Conservation (phyloP, 352 stramenopile species). For the Phytophthora niederhauseri region DNA sequence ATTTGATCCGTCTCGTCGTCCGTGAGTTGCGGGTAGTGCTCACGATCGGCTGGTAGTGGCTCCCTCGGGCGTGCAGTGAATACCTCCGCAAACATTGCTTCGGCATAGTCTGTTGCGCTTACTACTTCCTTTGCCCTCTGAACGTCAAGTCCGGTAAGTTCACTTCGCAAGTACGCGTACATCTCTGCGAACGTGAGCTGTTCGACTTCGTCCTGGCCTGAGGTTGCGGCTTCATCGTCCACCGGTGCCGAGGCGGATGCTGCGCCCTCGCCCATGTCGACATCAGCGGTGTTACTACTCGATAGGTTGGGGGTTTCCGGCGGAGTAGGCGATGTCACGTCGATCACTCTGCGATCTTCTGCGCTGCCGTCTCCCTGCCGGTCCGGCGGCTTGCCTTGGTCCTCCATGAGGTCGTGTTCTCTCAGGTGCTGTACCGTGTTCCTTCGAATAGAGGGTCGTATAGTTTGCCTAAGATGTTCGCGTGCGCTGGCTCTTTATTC, state of each 20-base stretch:
- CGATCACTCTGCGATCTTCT: too few species aligned
- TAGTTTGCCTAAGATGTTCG: neutral
- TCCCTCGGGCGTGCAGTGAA: neutral
- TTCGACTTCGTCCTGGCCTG: too few species aligned
- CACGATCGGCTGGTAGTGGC: neutral
- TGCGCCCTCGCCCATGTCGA: too few species aligned
- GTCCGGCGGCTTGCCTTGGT: neutral
- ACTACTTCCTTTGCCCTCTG: neutral
- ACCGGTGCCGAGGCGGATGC: too few species aligned
- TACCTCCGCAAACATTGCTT: neutral
- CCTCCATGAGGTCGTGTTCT: neutral
- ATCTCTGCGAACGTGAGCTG: too few species aligned
- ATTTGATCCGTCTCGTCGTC: neutral
- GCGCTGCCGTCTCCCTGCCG: too few species aligned
- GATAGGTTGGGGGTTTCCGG: too few species aligned
- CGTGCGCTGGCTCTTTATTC: neutral
- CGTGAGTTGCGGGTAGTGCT: neutral
- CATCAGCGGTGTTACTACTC: too few species aligned
- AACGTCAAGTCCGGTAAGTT: neutral
- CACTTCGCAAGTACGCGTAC: too few species aligned
- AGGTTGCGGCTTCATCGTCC: too few species aligned
- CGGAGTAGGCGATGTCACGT: too few species aligned
- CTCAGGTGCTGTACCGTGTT: neutral
- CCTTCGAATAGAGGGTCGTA: neutral
- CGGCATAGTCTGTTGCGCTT: neutral